Conservation (phyloP, 139 green algal species). For the Micractinium conductrix region DNA sequence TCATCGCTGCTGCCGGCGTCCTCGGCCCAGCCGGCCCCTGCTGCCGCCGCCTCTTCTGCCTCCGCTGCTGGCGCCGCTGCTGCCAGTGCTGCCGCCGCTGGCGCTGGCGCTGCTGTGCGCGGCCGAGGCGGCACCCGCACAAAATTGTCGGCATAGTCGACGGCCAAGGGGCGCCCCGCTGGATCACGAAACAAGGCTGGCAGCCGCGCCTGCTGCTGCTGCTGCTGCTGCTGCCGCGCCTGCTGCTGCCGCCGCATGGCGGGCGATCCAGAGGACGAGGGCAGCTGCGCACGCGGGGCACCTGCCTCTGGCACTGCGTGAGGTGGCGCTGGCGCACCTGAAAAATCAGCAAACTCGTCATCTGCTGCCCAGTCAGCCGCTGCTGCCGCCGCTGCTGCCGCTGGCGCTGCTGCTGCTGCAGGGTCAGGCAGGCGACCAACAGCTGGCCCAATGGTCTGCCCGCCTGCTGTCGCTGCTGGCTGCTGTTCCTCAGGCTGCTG, state of each 20-base stretch:
- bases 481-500: not conserved
- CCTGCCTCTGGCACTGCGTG: not conserved
- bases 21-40: not conserved
- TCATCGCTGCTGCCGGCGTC: not conserved
- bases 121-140: not conserved
- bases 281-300: not conserved
- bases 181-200: not conserved
- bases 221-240: not conserved
- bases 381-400: not conserved
- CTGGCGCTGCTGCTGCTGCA: not conserved
- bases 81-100: not conserved
- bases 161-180: not conserved
- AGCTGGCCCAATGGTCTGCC: not conserved
- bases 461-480: not conserved
- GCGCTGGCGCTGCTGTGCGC: not conserved
- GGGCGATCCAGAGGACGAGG: no score
- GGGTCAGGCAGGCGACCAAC: not conserved
- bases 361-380: not conserved
- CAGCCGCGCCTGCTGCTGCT: not conserved
- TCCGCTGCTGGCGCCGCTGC: not conserved
- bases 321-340: not conserved
- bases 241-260: not conserved
- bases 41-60: no score
- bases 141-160: conserved; percentile 10
- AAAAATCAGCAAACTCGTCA: not conserved